A percentile compares a stretch with the other conserved stretches of the same genome.
Evolutionary conservation across 768 basidiomycete species (phyloP).

Genomic region (Boletus eberwhitei): DNA sequence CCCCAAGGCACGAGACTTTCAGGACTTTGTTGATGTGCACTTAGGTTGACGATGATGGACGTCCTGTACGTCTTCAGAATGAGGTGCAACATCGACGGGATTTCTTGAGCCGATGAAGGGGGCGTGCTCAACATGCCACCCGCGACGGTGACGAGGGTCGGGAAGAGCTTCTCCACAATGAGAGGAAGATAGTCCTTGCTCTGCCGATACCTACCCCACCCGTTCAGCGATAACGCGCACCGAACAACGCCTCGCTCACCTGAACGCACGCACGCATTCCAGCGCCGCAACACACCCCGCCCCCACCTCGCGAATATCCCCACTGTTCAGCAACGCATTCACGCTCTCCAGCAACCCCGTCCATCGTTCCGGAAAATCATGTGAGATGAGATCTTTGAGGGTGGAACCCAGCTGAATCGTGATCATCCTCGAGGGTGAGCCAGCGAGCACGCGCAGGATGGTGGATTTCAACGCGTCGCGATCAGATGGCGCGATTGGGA

Average conservation of each 20-base stretch:
- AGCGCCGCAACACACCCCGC: constrained; percentile 78
- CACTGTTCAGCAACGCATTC: constrained; percentile 58
- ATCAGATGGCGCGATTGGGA: constrained; percentile 63
- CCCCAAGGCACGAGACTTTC: constrained; percentile 88
- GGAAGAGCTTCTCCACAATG: constrained; percentile 65
- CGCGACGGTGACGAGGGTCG: constrained; percentile 72
- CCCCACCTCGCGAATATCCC: constrained; percentile 67
- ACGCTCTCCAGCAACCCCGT: constrained; percentile 63
- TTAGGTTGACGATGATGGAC: constrained; percentile 72
- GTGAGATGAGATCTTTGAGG: constrained; percentile 67
- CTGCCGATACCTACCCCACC: constrained; percentile 60
- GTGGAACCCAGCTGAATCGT: constrained; percentile 73
- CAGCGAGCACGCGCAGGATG: constrained; percentile 68
- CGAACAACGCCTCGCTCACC: constrained; percentile 14
- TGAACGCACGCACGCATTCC: constrained; percentile 67
- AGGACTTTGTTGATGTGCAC: constrained; percentile 66
- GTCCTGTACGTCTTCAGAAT: constrained; percentile 87
- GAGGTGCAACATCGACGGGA: constrained; percentile 79
- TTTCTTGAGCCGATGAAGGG: constrained; percentile 60
- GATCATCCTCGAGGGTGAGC: constrained; percentile 62
- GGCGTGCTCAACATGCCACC: constrained; percentile 62
- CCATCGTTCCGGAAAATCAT: constrained; percentile 82
- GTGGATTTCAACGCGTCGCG: constrained; percentile 66
- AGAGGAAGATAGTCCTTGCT: constrained; percentile 54
- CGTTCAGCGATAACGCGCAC: constrained; percentile 36